Conservation (phyloP, 2,329 filamentous ascomycete genomes). For the Amesomyces nigricolor region DNA sequence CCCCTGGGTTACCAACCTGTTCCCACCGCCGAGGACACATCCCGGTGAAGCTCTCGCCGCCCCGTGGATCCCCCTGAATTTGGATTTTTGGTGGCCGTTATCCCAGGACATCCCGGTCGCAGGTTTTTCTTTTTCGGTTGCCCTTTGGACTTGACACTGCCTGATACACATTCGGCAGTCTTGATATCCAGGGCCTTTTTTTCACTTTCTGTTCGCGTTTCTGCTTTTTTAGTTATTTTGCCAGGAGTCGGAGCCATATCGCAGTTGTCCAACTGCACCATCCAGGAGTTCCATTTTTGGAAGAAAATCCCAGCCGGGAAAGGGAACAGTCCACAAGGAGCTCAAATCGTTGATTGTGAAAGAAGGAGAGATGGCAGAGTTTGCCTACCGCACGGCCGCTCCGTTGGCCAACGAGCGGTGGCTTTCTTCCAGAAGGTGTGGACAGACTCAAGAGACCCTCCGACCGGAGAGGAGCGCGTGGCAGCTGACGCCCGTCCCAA, state of each 20-base stretch:
- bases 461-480: conserved; percentile 16
- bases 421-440: conserved; percentile 50
- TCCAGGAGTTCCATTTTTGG: conserved; percentile 11
- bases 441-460: conserved; percentile 23
- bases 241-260: conserved; percentile 2
- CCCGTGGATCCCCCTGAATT: conserved; percentile 24
- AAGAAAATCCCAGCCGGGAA: conserved; percentile 11
- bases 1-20: conserved; percentile 15
- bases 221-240: conserved; percentile 13
- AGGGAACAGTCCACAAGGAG: not conserved
- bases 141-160: conserved; percentile 19
- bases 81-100: conserved; percentile 22
- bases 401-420: conserved; percentile 44
- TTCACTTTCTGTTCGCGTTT: conserved; percentile 19
- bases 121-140: conserved; percentile 23
- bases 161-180: conserved; percentile 12
- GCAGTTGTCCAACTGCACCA: conserved; percentile 10
- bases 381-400: conserved; percentile 43
- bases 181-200: conserved; percentile 13
- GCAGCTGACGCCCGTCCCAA: conserved; percentile 27
- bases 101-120: conserved; percentile 26
- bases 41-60: conserved; percentile 25
- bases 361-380: conserved; percentile 33
- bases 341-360: conserved; percentile 3
- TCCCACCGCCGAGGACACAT: conserved; percentile 22